Evolutionary conservation across 176 grass and related monocot species (phyloP).

Genomic region (Cymbopogon citratus): DNA sequence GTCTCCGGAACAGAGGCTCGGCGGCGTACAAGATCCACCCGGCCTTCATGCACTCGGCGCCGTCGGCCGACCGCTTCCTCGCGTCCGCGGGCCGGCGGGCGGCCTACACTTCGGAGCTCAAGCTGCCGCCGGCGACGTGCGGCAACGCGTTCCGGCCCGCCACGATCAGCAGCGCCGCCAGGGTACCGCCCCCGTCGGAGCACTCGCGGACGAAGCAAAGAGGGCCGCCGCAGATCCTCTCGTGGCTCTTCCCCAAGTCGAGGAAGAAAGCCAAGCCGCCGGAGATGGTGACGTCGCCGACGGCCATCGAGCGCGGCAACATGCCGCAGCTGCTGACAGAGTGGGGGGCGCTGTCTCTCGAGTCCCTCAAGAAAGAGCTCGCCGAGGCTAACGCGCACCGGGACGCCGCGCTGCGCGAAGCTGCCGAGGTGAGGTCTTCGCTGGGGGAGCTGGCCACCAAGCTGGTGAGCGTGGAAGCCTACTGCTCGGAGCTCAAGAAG

Average conservation of each 20-base stretch:
- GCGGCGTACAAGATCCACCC: constrained; percentile 48
- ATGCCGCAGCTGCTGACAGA: constrained; percentile 81
- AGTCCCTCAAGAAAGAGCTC: constrained; percentile 70
- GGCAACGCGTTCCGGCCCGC: constrained; percentile 2
- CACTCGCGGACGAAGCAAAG: constrained; percentile 45
- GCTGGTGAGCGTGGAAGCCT: constrained; percentile 55
- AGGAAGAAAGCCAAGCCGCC: constrained; percentile 62
- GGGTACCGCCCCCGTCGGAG: constrained; percentile 2
- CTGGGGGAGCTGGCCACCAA: constrained; percentile 65
- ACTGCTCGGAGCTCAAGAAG: constrained; percentile 80
- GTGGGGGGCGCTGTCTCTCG: constrained; percentile 70
- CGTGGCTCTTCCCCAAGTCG: constrained; percentile 74
- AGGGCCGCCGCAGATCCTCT: constrained; percentile 54
- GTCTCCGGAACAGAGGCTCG: constrained; percentile 36
- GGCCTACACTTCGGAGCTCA: constrained; percentile 42
- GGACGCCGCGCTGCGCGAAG: constrained; percentile 65
- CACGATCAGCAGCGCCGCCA: constrained; percentile 31
- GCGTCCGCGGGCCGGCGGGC: constrained; percentile 32
- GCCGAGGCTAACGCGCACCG: constrained; percentile 60
- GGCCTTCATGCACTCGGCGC: constrained; percentile 45
- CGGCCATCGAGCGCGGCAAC: constrained; percentile 53
- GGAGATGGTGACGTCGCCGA: constrained; percentile 31
- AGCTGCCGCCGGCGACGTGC: constrained; percentile 32
- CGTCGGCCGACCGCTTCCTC: constrained; percentile 36
- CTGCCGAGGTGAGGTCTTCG: constrained; percentile 57